Base-by-base conservation (phyloP, 2,329 filamentous ascomycete species). In the Metarhizium brunneum region DNA sequence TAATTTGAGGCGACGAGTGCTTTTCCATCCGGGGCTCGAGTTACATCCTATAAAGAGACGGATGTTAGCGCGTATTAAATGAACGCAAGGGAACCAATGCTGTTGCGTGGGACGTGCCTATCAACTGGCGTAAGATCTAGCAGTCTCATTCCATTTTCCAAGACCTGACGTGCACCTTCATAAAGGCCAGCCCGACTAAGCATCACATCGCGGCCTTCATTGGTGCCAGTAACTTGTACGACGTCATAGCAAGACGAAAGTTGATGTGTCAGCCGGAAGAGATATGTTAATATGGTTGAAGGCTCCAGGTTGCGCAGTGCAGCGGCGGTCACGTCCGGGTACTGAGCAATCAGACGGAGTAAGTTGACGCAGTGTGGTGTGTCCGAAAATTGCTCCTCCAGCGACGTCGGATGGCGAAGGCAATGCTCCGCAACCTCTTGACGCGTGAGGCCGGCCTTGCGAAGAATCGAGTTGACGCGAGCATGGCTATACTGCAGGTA, bases 231-330 rank as follows among this genome's bases (percentile, higher is more conserved):
- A 49, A 91, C 87, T 63, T 86, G 81, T 55, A 92, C 74, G 55
- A 86, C 81, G 65, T 90, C 87, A 69, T 92, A 92, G 66, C 84
- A 87, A 42, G 80, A 83, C 70, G 83, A 88, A 49, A 92, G 71
- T 50, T 82, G 74, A 70, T 91, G 87, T 14, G 86, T 86, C 81
- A 92, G 86, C 76, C 86, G 87, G 78, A 90, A 91, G 48, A 87
- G 72, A 64, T 86, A 87, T 2, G 80, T 84, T 53, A 87, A 69
- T 36, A 86, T 78, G 0, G 84, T 86, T 14, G 82, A 76, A 0
- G 84, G 84, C 65, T 87, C 85, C 47, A 84, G 77, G 0, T 81
- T 87, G 71, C 83, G 83, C 65, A 80, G 70, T 0, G 84, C 83
- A 61, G 83, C 81, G 57, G 79, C 62, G 56, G 85, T 77, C 6